A percentile compares a stretch with the other conserved stretches of the same genome.
Evolutionary conservation across 805 yeast species (phyloP).

Genomic region (Yarrowia yakushimensis): DNA sequence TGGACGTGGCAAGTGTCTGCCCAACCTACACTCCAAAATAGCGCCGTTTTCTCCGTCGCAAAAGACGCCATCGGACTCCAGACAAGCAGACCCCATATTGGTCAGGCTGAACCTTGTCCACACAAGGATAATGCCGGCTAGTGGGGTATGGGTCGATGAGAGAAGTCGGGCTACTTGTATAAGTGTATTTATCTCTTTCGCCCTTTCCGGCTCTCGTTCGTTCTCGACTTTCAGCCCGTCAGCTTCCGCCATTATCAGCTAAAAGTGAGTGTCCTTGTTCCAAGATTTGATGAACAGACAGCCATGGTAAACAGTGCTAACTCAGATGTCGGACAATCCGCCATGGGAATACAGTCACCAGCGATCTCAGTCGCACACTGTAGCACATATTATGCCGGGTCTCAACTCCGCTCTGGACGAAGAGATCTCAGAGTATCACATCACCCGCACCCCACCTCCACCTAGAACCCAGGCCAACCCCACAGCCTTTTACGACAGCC

Average conservation of each 20-base stretch:
- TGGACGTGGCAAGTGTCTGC: too few relatives aligned
- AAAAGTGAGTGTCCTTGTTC: background rate
- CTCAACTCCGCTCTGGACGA: slow-evolving; percentile 3
- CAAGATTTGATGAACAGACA: background rate
- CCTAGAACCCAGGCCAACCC: too few relatives aligned
- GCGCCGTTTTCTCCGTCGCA: background rate
- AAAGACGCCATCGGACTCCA: background rate
- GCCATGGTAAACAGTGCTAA: background rate
- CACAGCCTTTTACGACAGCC: background rate
- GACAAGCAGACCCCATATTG: background rate
- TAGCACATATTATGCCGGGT: too few relatives aligned
- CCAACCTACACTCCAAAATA: background rate
- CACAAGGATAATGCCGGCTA: background rate
- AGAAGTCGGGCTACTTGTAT: too few relatives aligned
- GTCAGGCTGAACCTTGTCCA: background rate
- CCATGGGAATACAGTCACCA: background rate
- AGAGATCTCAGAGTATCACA: background rate
- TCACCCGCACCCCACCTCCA: background rate
- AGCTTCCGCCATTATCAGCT: background rate
- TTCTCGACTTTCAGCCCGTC: background rate
- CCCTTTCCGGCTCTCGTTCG: background rate
- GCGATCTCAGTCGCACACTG: too few relatives aligned
- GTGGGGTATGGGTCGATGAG: slow-evolving; percentile 4
- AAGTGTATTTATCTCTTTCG: background rate
- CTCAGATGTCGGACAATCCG: background rate